A percentile compares a stretch with the other conserved stretches of the same genome.
Conservation (phyloP, 2,329 filamentous ascomycete genomes). For the Paraconiothyrium sp. region DNA sequence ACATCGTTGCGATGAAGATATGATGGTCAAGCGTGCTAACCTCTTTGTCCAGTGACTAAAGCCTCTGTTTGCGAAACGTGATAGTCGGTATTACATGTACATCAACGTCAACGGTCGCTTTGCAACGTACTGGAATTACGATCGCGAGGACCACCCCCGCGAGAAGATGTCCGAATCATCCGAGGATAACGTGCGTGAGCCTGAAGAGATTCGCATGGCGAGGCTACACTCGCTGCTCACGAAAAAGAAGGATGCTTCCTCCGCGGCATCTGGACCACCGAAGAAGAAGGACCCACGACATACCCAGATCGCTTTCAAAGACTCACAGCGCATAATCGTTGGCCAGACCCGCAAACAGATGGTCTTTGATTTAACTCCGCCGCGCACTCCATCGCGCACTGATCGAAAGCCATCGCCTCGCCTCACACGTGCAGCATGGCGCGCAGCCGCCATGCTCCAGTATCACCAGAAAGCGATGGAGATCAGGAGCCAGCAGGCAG, state of each 20-base stretch:
- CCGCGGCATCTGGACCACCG: neutral
- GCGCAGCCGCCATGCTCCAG: slow-evolving; percentile 10
- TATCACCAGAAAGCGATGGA: slow-evolving; percentile 10
- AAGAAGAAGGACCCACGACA: slow-evolving; percentile 3
- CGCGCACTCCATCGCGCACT: neutral
- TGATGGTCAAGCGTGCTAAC: neutral
- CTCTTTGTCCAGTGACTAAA: neutral
- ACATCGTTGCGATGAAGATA: no score
- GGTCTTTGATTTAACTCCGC: neutral
- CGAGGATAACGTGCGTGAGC: slow-evolving; percentile 1
- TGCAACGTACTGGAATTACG: neutral
- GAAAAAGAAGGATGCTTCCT: neutral
- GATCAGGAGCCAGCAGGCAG: neutral
- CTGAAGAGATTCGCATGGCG: slow-evolving; percentile 13
- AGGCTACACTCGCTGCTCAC: slow-evolving; percentile 16
- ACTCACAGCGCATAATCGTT: neutral
- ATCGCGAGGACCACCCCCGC: neutral
- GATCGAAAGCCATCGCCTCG: slow-evolving; percentile 1
- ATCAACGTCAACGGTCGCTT: neutral
- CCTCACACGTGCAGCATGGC: slow-evolving; percentile 9
- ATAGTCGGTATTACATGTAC: neutral
- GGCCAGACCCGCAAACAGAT: neutral
- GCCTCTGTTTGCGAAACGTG: neutral
- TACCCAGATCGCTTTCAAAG: neutral
- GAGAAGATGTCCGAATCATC: neutral